These are phyloP conservation scores for Cucumis variabilis DNA, from an alignment of 331 rosid genomes.

Conservation along the genomic window DNA sequence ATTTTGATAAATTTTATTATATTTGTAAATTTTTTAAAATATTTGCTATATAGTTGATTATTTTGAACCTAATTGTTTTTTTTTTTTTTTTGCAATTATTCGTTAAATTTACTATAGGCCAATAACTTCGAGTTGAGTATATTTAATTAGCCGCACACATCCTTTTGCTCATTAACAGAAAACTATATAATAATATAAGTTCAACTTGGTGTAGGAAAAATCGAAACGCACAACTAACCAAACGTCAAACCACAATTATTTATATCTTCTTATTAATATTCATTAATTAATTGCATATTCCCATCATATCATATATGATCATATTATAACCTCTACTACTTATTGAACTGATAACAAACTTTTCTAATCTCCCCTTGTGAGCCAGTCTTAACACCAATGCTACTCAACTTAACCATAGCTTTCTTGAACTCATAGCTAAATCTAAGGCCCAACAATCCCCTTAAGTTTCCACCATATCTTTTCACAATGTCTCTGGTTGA, in stretches of 20 bases:
- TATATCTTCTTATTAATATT: background rate
- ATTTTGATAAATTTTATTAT: too few species aligned
- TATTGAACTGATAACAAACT: slow-evolving; percentile 65
- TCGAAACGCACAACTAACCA: too few species aligned
- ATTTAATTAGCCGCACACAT: too few species aligned
- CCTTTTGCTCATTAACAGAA: too few species aligned
- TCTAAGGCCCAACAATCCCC: slow-evolving; percentile 69
- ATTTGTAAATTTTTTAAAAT: too few species aligned
- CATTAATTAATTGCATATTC: background rate
- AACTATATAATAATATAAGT: too few species aligned
- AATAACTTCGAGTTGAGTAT: too few species aligned
- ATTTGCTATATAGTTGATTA: too few species aligned
- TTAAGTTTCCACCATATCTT: slow-evolving; percentile 64
- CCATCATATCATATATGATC: background rate
- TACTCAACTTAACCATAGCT: slow-evolving; percentile 81
- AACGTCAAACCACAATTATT: background rate
- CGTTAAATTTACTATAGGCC: too few species aligned
- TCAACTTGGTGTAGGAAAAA: too few species aligned
- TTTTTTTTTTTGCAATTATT: too few species aligned
- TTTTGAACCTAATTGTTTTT: too few species aligned
- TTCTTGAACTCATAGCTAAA: slow-evolving; percentile 67
- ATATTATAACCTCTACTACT: background rate
- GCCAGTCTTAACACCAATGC: slow-evolving; percentile 72
- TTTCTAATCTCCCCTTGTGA: slow-evolving; percentile 74
- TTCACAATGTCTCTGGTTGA: slow-evolving; percentile 48